Evolutionary conservation across 768 basidiomycete species (phyloP).

Genomic region (Mycena leptocephala): DNA sequence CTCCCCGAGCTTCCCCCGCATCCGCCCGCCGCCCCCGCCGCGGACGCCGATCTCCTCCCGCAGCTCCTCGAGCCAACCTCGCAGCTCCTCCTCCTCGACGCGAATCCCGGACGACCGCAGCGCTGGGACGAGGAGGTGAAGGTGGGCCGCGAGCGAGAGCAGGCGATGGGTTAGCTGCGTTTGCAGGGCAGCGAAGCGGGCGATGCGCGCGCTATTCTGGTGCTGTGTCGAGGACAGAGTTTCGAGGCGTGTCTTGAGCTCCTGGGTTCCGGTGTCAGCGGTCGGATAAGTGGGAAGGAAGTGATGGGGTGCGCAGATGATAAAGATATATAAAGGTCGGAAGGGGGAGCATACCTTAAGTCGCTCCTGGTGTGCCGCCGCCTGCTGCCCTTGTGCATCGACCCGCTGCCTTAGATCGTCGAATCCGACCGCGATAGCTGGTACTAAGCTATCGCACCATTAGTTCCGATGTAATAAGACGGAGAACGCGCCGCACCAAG

Average conservation of each 20-base stretch:
- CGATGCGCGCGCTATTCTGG: slow-evolving; percentile 77
- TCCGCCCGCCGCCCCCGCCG: slow-evolving; percentile 58
- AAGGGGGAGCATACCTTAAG: slow-evolving; percentile 62
- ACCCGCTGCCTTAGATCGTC: slow-evolving; percentile 87
- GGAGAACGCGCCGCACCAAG: neutral
- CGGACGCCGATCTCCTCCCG: slow-evolving; percentile 76
- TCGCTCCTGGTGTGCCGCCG: slow-evolving; percentile 77
- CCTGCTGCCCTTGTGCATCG: slow-evolving; percentile 80
- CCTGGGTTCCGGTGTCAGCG: slow-evolving; percentile 50
- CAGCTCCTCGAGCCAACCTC: slow-evolving; percentile 80
- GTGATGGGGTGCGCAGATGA: too few relatives aligned
- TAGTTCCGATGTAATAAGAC: neutral
- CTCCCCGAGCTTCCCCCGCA: slow-evolving; percentile 85
- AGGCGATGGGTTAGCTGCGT: slow-evolving; percentile 82
- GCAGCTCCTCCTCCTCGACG: slow-evolving; percentile 85
- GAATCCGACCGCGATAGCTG: slow-evolving; percentile 80
- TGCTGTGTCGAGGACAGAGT: slow-evolving; percentile 74
- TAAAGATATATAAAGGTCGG: too few relatives aligned
- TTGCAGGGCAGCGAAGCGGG: slow-evolving; percentile 74
- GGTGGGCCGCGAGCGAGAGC: slow-evolving; percentile 78
- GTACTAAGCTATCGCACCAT: slow-evolving; percentile 20
- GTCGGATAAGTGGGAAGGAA: neutral
- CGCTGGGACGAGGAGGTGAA: slow-evolving; percentile 85
- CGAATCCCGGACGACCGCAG: slow-evolving; percentile 83
- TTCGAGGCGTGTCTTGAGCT: slow-evolving; percentile 77